Conservation (phyloP, 345 rosid species). For the Alliaria petiolata region DNA sequence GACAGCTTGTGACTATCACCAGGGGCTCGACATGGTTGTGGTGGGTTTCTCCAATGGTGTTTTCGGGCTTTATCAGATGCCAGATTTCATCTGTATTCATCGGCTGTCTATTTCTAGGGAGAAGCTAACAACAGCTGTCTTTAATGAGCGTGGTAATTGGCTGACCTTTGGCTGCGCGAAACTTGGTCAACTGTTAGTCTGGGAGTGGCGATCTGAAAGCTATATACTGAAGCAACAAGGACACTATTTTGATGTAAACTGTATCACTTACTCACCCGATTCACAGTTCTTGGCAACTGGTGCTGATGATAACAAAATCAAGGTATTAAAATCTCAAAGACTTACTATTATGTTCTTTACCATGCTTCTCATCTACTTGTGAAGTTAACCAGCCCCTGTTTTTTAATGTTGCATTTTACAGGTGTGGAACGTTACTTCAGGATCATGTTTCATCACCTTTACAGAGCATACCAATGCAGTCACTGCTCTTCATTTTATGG, state of each 20-base stretch:
- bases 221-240: constrained; percentile 97
- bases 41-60: constrained; percentile 89
- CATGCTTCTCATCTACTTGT: background rate
- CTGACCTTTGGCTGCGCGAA: constrained; percentile 91
- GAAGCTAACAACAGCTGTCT: constrained; percentile 79
- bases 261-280: constrained; percentile 87
- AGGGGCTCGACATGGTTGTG: constrained; percentile 74
- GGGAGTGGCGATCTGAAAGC: constrained; percentile 98
- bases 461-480: constrained; percentile 93
- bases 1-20: constrained; percentile 81
- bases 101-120: constrained; percentile 78
- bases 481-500: constrained; percentile 92
- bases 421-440: constrained; percentile 96
- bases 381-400: background rate
- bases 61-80: constrained; percentile 94
- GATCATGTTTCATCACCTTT: constrained; percentile 94
- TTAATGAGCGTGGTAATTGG: constrained; percentile 93
- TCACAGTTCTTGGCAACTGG: constrained; percentile 95
- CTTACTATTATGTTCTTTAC: background rate
- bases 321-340: constrained; percentile 43
- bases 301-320: constrained; percentile 96
- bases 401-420: constrained; percentile 24
- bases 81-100: constrained; percentile 86
- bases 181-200: constrained; percentile 89
- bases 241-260: constrained; percentile 91